Evolutionary conservation across 2,329 filamentous ascomycete species (phyloP).

Genomic region (Aspergillus aculeatinus): DNA sequence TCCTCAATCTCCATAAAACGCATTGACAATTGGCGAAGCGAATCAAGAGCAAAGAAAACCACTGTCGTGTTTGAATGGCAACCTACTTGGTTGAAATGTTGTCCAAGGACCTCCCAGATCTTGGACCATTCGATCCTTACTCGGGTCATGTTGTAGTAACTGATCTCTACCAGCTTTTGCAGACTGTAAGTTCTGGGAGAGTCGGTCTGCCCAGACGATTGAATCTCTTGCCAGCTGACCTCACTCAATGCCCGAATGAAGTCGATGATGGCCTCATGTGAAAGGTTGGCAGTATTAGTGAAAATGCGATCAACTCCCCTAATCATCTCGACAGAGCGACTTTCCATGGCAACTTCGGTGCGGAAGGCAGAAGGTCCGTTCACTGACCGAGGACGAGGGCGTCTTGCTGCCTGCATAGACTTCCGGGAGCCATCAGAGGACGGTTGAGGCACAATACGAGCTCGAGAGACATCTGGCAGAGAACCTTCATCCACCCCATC

Average conservation of each 20-base stretch:
- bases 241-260: constrained; percentile 91
- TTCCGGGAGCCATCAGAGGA: constrained; percentile 60
- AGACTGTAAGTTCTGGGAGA: constrained; percentile 94
- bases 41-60: constrained; percentile 96
- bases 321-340: constrained; percentile 87
- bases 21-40: constrained; percentile 92
- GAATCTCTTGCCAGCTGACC: constrained; percentile 99
- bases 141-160: constrained; percentile 99
- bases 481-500: constrained; percentile 90
- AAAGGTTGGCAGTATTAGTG: constrained; percentile 89
- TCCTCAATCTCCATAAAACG: constrained; percentile 98
- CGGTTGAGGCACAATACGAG: constrained; percentile 65
- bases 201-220: constrained; percentile 92
- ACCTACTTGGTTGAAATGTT: constrained; percentile 97
- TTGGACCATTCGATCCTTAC: constrained; percentile 98
- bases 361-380: constrained; percentile 58
- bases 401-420: constrained; percentile 60
- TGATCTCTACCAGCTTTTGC: constrained; percentile 97
- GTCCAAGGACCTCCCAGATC: constrained; percentile 95
- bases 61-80: constrained; percentile 96
- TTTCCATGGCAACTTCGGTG: constrained; percentile 84
- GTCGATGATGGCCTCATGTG: constrained; percentile 90
- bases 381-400: constrained; percentile 48
- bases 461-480: constrained; percentile 87
- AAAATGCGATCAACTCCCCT: constrained; percentile 94